Evolutionary conservation across 805 yeast species (phyloP), one percentile per base, ranked within the genome.

Genomic region (Lachancea nothofagi): DNA sequence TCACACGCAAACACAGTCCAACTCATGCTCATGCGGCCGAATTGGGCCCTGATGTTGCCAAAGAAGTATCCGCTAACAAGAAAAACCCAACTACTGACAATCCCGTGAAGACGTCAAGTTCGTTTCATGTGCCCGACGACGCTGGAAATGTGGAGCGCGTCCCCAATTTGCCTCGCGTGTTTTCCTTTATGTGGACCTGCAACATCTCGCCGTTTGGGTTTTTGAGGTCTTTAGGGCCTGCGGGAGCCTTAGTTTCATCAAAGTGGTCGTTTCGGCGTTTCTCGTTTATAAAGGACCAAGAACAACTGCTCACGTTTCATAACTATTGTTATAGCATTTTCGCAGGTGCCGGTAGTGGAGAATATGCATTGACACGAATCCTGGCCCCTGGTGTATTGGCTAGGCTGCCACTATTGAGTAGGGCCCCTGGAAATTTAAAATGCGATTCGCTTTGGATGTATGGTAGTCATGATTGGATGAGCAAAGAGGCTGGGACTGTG

Each of bases 301-400:
- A 57, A 41, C 59, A 62, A 17, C 66, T 75, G 5, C 65, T 90
- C 48, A 33, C 30, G n/a, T 40, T 40, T 22, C 97, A 93, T 55
- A 69, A 70, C 48, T 93, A 93, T 58, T 69, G 90, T 0, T 89
- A 90, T 61, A 75, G 80, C 3, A 85, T 89, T 9, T 93, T 93
- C 69, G 84, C 80, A 48, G 81, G 85, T 6, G 75, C 71, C 3
- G 98, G 98, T 0, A 84, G 94, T 0, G 97, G 97, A 5, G 98
- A 90, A 63, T 90, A 90, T 58, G 80, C 90, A 69, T 67, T 93
- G 48, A 83, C 86, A 49, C 83, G 82, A 54, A 67, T 88, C 14
- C 65, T 90, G 18, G 89, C 86, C 0, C 95, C 96, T 5, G 98
- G 97, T 3, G 97, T 95, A 0, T 76, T 77, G 35, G 95, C 97